Conservation (phyloP, 768 basidiomycete species). For the Thelephora aurantiotincta region DNA sequence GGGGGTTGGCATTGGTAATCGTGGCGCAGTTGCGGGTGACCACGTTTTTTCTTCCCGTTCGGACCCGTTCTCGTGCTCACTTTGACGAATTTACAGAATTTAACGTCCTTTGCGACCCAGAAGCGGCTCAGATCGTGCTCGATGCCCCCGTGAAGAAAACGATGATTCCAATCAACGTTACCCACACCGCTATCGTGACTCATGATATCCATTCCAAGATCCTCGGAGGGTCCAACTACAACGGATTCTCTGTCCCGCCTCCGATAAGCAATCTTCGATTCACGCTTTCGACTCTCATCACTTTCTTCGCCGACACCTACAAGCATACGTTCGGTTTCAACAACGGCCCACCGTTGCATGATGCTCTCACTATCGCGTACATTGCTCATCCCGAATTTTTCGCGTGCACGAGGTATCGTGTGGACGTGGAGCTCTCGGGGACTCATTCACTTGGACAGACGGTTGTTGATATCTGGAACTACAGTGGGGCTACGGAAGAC, state of each 20-base stretch:
- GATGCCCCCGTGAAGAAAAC: slow-evolving; percentile 49
- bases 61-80: not conserved
- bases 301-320: slow-evolving; percentile 62
- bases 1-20: slow-evolving; percentile 74
- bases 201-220: slow-evolving; percentile 35
- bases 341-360: slow-evolving; percentile 82
- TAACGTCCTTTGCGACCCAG: slow-evolving; percentile 74
- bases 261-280: slow-evolving; percentile 32
- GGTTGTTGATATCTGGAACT: slow-evolving; percentile 65
- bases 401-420: slow-evolving; percentile 44
- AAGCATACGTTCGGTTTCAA: slow-evolving; percentile 64
- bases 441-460: slow-evolving; percentile 62
- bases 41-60: not conserved
- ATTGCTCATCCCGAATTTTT: slow-evolving; percentile 60
- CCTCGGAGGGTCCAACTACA: slow-evolving; percentile 16
- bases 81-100: slow-evolving; percentile 33
- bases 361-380: slow-evolving; percentile 72
- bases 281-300: slow-evolving; percentile 61
- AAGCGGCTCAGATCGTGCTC: slow-evolving; percentile 73
- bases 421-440: slow-evolving; percentile 70
- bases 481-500: slow-evolving; percentile 34
- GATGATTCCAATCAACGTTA: slow-evolving; percentile 83
- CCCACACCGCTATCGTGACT: slow-evolving; percentile 73
- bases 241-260: slow-evolving; percentile 8
- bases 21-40: slow-evolving; percentile 58